Conservation (phyloP, 306 rosid species). For the Rubus parviflorus region DNA sequence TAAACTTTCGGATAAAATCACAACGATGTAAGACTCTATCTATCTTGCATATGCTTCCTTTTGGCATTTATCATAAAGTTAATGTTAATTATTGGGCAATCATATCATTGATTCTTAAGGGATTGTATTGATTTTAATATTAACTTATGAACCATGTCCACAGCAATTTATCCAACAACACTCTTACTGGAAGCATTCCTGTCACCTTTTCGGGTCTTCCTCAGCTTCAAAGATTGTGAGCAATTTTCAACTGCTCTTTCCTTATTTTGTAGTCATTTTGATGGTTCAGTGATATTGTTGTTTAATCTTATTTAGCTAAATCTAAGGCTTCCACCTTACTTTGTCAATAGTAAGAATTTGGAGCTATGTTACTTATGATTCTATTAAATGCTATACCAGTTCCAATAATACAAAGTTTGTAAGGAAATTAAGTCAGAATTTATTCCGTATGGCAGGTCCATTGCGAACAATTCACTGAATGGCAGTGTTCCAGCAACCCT, state of each 20-base stretch:
- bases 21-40: slow-evolving; percentile 73
- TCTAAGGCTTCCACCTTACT: slow-evolving; percentile 5
- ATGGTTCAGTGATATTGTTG: not conserved
- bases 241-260: slow-evolving; percentile 15
- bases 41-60: slow-evolving; percentile 21
- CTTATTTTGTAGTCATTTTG: not conserved
- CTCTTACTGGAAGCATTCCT: slow-evolving; percentile 69
- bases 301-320: not conserved
- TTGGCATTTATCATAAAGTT: not conserved
- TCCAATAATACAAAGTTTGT: slow-evolving; percentile 19
- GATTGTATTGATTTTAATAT: not conserved
- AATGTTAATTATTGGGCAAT: not conserved
- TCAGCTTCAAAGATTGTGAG: slow-evolving; percentile 76
- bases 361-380: slow-evolving; percentile 5
- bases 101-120: not conserved
- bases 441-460: slow-evolving; percentile 63
- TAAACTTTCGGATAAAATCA: slow-evolving; percentile 60
- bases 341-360: not conserved
- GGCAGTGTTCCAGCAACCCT: slow-evolving; percentile 65
- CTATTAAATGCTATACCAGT: not conserved
- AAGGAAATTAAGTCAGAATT: slow-evolving; percentile 10
- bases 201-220: slow-evolving; percentile 55
- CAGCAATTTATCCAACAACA: slow-evolving; percentile 81
- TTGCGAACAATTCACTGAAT: slow-evolving; percentile 67
- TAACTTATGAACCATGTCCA: not conserved